Percentiles rank a stretch among this genome's conserved stretches.
phyloP scores from a whole-genome alignment of 305 asterid genomes.

The Fraxinus baroniana region DNA sequence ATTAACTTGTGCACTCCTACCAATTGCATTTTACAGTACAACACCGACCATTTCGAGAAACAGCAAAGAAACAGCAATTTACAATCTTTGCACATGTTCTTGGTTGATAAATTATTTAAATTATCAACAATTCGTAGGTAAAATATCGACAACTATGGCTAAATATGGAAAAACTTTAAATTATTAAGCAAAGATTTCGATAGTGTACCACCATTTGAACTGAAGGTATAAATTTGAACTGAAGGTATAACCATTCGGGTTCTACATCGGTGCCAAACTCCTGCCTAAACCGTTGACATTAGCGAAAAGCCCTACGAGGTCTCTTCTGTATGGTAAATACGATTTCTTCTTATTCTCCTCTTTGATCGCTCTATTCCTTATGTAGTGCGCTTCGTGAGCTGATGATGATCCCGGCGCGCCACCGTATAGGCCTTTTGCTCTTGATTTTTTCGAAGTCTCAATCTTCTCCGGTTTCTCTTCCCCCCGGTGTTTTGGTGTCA shows the following conservation, averaged over 20 bases:
- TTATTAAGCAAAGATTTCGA: background rate
- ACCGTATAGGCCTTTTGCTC: slow-evolving; percentile 24
- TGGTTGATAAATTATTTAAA: background rate
- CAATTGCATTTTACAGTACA: background rate
- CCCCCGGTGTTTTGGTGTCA: slow-evolving; percentile 45
- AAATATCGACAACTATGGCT: background rate
- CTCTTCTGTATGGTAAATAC: slow-evolving; percentile 74
- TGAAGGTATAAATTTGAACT: slow-evolving; percentile 21
- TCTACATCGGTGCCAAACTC: slow-evolving; percentile 37
- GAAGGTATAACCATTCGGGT: slow-evolving; percentile 20
- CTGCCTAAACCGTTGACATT: slow-evolving; percentile 40
- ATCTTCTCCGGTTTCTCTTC: slow-evolving; percentile 32
- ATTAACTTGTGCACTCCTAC: background rate
- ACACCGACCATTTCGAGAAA: background rate
- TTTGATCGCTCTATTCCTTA: slow-evolving; percentile 55
- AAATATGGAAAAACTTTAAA: background rate
- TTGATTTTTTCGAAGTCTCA: slow-evolving; percentile 18
- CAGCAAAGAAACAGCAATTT: background rate
- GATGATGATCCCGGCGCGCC: slow-evolving; percentile 29
- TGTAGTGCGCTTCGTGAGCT: slow-evolving; percentile 66
- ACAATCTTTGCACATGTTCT: background rate
- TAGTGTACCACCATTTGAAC: slow-evolving; percentile 18
- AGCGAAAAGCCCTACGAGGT: slow-evolving; percentile 65
- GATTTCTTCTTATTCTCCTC: slow-evolving; percentile 68
- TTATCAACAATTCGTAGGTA: background rate